phyloP scores from a whole-genome alignment of 2,329 filamentous ascomycete genomes.

The Penicillium sp. region DNA sequence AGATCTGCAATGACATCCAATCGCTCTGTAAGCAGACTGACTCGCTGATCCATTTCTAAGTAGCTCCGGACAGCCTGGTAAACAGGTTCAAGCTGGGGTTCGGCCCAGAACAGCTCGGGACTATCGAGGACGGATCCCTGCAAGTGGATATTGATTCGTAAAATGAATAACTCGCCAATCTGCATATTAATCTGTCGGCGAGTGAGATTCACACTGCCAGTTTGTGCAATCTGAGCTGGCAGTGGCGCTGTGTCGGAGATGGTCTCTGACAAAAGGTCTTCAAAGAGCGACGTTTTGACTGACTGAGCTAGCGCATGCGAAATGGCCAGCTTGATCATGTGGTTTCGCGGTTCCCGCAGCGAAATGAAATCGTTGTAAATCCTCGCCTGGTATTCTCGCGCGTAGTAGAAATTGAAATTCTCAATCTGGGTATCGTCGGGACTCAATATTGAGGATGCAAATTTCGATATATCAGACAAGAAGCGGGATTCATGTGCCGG shows the following conservation, averaged over 20 bases:
- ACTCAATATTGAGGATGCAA: constrained; percentile 86
- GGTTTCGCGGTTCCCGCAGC: constrained; percentile 87
- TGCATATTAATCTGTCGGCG: constrained; percentile 98
- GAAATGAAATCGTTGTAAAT: constrained; percentile 99
- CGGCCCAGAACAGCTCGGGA: constrained; percentile 97
- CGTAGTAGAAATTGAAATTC: constrained; percentile 99
- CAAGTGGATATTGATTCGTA: constrained; percentile 96
- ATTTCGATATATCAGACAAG: constrained; percentile 90
- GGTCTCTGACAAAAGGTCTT: constrained; percentile 91
- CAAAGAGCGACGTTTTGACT: constrained; percentile 96
- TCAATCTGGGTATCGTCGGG: constrained; percentile 92
- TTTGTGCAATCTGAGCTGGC: constrained; percentile 87
- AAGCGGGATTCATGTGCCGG: constrained; percentile 86
- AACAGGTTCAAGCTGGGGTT: constrained; percentile 93
- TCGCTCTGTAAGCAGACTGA: constrained; percentile 83
- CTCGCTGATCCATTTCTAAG: constrained; percentile 96
- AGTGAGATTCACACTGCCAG: constrained; percentile 86
- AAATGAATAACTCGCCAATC: constrained; percentile 96
- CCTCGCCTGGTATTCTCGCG: constrained; percentile 91
- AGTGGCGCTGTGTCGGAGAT: constrained; percentile 93
- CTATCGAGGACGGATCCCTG: constrained; percentile 96
- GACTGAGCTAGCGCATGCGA: constrained; percentile 94
- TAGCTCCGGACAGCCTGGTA: constrained; percentile 96
- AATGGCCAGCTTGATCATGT: constrained; percentile 97
- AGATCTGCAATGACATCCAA: constrained; percentile 92